Conservation (phyloP, 441 rosid species). For the Jatropha multifida region DNA sequence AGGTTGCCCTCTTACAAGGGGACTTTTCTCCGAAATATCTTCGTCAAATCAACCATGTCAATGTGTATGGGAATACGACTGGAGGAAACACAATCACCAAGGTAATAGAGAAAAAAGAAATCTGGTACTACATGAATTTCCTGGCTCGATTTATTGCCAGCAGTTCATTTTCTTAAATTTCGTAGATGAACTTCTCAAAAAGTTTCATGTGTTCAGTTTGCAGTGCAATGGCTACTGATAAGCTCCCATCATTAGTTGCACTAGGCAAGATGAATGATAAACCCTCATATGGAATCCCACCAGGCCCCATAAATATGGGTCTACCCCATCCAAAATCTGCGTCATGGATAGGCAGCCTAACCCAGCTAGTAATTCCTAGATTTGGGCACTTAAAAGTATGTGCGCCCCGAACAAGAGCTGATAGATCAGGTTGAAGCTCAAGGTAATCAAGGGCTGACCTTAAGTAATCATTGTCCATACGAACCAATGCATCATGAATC, state of each 20-base stretch:
- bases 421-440: slow-evolving; percentile 85
- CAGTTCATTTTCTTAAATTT: slow-evolving; percentile 33
- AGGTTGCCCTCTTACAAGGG: slow-evolving; percentile 12
- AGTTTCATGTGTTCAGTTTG: slow-evolving; percentile 84
- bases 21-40: neutral
- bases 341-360: slow-evolving; percentile 84
- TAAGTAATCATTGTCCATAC: slow-evolving; percentile 79
- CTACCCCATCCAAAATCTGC: slow-evolving; percentile 99
- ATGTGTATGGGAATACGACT: neutral
- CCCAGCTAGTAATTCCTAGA: slow-evolving; percentile 96
- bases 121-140: slow-evolving; percentile 19
- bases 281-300: slow-evolving; percentile 90
- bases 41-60: neutral
- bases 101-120: slow-evolving; percentile 7
- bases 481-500: slow-evolving; percentile 71
- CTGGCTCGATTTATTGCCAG: slow-evolving; percentile 13
- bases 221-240: slow-evolving; percentile 85
- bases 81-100: slow-evolving; percentile 11
- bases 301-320: slow-evolving; percentile 99
- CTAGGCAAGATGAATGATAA: slow-evolving; percentile 83
- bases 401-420: slow-evolving; percentile 86
- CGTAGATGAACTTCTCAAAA: slow-evolving; percentile 69
- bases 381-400: slow-evolving; percentile 90
- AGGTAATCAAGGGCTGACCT: slow-evolving; percentile 96
- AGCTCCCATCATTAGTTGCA: slow-evolving; percentile 72